Evolutionary conservation across 2,329 filamentous ascomycete species (phyloP), one percentile per base, ranked within the genome.

Genomic region (Spiromastix sp.): DNA sequence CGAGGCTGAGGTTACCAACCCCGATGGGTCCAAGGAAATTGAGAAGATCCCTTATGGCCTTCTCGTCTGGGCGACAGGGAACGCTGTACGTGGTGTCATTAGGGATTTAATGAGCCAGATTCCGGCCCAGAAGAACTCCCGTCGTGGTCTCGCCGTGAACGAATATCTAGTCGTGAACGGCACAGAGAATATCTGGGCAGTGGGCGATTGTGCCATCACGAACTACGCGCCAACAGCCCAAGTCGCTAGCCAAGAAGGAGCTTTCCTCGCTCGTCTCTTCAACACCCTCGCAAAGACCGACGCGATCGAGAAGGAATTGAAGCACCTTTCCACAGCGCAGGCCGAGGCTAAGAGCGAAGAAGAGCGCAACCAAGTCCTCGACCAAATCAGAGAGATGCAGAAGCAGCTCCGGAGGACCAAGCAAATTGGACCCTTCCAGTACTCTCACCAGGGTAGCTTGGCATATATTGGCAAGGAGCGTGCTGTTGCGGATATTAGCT

Each of bases 211-310:
- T 60, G 89, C 89, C 37, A 82, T 96, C 32, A 91, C 91, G 48
- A 93, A 93, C 60, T 98, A 98, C 59, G 91, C 91, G 19, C 91
- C 91, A 22, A 98, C 91, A 6, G 91, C 91, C 19, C 91, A 98
- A 70, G 91, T 98, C 30, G 91, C 91, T 38, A 77, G 83, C 7
- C 91, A 98, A 67, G 91, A 98, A 66, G 91, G 91, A 55, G 79
- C 77, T 54, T 98, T 96, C 77, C 74, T 98, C 24, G 91, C 86
- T 26, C 79, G 85, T 44, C 77, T 98, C 42, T 95, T 98, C 73
- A 98, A 98, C 73, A 93, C 91, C 63, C 94, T 96, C 85, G 91
- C 87, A 59, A 93, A 87, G 74, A 93, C 85, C 2, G 81, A 93
- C 54, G 68, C 72, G 33, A 77, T 95, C 44, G 86, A 96, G 68